Evolutionary conservation across 805 yeast genomes (phyloP).

Genomic region (Hanseniaspora lindneri): DNA sequence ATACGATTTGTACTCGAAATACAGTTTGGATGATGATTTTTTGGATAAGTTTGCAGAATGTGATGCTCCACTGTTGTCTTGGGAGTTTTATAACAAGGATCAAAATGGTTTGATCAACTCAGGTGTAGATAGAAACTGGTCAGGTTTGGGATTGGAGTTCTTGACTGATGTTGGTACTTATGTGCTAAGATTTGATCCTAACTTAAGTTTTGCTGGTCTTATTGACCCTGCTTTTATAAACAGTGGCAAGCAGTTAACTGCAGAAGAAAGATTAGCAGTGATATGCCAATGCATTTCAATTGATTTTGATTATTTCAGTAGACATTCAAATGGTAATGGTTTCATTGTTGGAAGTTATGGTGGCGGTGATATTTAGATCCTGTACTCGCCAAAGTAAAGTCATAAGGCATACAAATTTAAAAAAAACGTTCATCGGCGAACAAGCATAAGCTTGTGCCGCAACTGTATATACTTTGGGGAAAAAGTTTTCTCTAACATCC

Average conservation of each 20-base stretch:
- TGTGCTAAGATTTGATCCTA: conserved; percentile 65
- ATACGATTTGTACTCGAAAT: conserved; percentile 59
- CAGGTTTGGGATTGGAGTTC: conserved; percentile 82
- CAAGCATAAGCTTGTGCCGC: too few relatives aligned
- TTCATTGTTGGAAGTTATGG: conserved; percentile 21
- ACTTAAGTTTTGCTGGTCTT: conserved; percentile 50
- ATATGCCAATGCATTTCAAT: conserved; percentile 82
- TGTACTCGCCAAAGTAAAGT: too few relatives aligned
- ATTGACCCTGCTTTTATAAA: conserved; percentile 35
- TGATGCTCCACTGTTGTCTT: conserved; percentile 77
- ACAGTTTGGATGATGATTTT: conserved; percentile 24
- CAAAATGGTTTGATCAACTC: conserved; percentile 50
- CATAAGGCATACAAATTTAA: too few relatives aligned
- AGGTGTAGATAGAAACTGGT: conserved; percentile 85
- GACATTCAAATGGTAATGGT: conserved; percentile 61
- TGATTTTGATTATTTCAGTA: conserved; percentile 93
- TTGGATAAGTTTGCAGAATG: conserved; percentile 69
- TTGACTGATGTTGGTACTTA: conserved; percentile 94
- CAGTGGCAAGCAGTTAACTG: conserved; percentile 34
- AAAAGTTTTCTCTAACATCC: background rate
- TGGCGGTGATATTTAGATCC: conserved; percentile 5
- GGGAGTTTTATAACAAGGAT: conserved; percentile 69
- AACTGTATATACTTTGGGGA: too few relatives aligned
- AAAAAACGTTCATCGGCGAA: too few relatives aligned
- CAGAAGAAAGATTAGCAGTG: conserved; percentile 76